Evolutionary conservation across 495 filamentous ascomycete genomes (phyloP).

Genomic region (Penicillium cinerascens): DNA sequence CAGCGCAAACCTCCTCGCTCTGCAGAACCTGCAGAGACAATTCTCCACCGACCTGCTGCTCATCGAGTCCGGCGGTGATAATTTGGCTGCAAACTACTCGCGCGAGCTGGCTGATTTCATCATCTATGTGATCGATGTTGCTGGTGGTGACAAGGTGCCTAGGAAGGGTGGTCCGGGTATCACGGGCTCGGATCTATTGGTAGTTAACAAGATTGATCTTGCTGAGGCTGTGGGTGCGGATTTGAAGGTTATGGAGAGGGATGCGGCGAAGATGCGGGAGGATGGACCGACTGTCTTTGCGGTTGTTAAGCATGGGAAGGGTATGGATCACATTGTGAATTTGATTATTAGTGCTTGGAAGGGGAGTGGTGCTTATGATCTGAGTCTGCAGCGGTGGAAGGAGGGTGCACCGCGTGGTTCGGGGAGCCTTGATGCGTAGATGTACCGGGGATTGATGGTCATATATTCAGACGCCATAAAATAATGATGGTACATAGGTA

Average conservation of each 20-base stretch:
- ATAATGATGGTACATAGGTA: neutral
- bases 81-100: slow-evolving; percentile 93
- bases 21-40: slow-evolving; percentile 76
- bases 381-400: slow-evolving; percentile 51
- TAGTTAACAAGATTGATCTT: slow-evolving; percentile 96
- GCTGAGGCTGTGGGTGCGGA: slow-evolving; percentile 91
- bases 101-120: slow-evolving; percentile 95
- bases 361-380: slow-evolving; percentile 70
- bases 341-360: slow-evolving; percentile 92
- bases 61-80: slow-evolving; percentile 94
- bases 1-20: slow-evolving; percentile 82
- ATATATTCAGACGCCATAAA: neutral
- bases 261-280: slow-evolving; percentile 91
- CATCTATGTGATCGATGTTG: slow-evolving; percentile 96
- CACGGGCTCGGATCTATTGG: slow-evolving; percentile 85
- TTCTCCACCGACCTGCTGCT: slow-evolving; percentile 75
- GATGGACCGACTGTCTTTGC: slow-evolving; percentile 97
- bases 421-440: slow-evolving; percentile 38
- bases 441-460: neutral
- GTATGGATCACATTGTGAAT: slow-evolving; percentile 77
- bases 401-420: slow-evolving; percentile 46
- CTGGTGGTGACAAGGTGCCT: slow-evolving; percentile 95
- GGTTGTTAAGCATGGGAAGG: slow-evolving; percentile 88
- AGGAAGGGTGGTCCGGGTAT: slow-evolving; percentile 96
- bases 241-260: slow-evolving; percentile 88